Percentiles rank a stretch among this genome's conserved stretches.
phyloP scores from a whole-genome alignment of 2,329 filamentous ascomycete species.

The Bipolaris cookei region DNA sequence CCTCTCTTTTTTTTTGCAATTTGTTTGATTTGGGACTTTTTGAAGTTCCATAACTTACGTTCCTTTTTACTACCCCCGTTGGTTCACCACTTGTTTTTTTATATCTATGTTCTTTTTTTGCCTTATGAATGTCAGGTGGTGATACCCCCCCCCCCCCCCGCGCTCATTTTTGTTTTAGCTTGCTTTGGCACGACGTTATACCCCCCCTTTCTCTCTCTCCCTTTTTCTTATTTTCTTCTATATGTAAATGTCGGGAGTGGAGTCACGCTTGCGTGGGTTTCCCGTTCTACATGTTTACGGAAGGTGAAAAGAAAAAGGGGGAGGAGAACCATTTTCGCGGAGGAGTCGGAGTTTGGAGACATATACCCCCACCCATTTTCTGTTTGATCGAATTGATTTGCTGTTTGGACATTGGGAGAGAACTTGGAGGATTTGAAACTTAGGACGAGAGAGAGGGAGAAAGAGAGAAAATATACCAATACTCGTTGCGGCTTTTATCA shows the following conservation, averaged over 20 bases:
- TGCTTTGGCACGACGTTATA: not conserved
- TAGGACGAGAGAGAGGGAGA: not conserved
- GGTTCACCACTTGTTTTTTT: slow-evolving; percentile 12
- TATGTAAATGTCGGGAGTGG: too few relatives aligned
- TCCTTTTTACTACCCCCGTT: not conserved
- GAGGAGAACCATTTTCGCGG: slow-evolving; percentile 15
- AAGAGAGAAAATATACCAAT: not conserved
- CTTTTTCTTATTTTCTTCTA: not conserved
- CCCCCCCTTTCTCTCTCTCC: not conserved
- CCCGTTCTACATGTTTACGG: not conserved
- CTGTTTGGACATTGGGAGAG: not conserved
- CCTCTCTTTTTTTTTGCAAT: slow-evolving; percentile 7
- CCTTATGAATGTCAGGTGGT: slow-evolving; percentile 2
- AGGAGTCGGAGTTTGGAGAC: slow-evolving; percentile 51
- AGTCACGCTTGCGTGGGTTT: too few relatives aligned
- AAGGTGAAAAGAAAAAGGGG: not conserved
- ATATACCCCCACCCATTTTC: slow-evolving; percentile 41
- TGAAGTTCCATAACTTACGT: not conserved
- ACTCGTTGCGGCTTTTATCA: too few relatives aligned
- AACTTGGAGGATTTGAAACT: not conserved
- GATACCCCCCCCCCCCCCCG: slow-evolving; percentile 1
- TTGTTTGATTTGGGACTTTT: not conserved
- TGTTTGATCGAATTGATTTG: not conserved
- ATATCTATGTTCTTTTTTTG: not conserved
- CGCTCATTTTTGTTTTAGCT: not conserved